phyloP scores from a whole-genome alignment of 148 eudicot species.

The Spergularia marina region DNA sequence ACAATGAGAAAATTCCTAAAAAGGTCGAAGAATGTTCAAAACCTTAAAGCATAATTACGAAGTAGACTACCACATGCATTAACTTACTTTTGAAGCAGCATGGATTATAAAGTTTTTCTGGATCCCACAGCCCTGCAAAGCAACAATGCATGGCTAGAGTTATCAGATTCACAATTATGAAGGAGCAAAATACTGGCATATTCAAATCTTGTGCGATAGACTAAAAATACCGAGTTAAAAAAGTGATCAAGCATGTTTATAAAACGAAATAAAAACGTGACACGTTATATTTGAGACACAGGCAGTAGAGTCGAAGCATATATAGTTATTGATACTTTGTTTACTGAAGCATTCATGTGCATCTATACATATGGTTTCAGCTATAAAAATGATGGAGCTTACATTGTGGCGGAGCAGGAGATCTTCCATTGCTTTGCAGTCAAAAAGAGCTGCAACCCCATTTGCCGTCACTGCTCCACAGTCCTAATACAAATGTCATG shows the following conservation, averaged over 20 bases:
- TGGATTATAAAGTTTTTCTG: conserved; percentile 43
- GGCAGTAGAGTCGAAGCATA: too few species aligned
- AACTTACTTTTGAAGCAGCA: conserved; percentile 64
- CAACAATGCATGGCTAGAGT: conserved; percentile 1
- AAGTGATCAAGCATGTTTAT: too few species aligned
- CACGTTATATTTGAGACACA: too few species aligned
- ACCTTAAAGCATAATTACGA: background rate
- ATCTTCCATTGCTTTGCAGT: conserved; percentile 77
- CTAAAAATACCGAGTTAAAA: too few species aligned
- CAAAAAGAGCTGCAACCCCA: conserved; percentile 53
- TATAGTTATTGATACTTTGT: background rate
- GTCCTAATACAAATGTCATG: conserved; percentile 45
- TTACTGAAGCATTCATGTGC: background rate
- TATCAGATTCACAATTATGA: conserved; percentile 1
- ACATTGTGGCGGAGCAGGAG: conserved; percentile 80
- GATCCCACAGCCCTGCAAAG: conserved; percentile 72
- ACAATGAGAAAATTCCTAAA: background rate
- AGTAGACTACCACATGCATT: background rate
- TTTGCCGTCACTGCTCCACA: conserved; percentile 71
- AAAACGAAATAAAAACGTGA: too few species aligned
- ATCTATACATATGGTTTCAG: background rate
- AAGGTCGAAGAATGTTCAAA: background rate
- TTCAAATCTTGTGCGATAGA: background rate
- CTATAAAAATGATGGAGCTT: conserved; percentile 29
- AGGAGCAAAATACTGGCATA: background rate